Evolutionary conservation across 495 filamentous ascomycete species (phyloP).

Genomic region (Emericellopsis terricola): DNA sequence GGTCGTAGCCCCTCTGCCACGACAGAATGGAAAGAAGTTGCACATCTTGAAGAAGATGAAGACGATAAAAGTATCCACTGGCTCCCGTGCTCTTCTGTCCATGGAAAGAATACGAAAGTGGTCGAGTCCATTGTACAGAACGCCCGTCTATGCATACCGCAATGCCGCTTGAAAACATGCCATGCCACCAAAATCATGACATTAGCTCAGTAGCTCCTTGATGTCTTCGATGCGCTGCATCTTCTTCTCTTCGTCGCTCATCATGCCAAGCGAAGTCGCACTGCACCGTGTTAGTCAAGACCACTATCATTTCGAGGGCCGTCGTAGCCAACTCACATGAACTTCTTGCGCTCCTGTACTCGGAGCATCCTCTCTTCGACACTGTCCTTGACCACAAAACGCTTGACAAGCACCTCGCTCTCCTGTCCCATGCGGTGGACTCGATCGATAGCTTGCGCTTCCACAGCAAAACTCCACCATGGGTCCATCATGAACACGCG

Average conservation of each 20-base stretch:
- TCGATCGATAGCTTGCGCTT: constrained; percentile 94
- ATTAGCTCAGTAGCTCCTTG: constrained; percentile 73
- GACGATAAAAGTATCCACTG: too few species aligned
- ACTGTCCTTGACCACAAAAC: constrained; percentile 77
- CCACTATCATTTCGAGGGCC: too few species aligned
- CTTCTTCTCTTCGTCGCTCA: constrained; percentile 84
- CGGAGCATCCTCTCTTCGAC: constrained; percentile 90
- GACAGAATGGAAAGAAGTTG: too few species aligned
- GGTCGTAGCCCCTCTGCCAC: too few species aligned
- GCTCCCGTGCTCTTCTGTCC: too few species aligned
- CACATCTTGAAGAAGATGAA: too few species aligned
- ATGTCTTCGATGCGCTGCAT: constrained; percentile 86
- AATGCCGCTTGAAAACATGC: too few species aligned
- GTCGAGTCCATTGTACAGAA: too few species aligned
- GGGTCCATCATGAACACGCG: constrained; percentile 98
- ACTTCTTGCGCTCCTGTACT: constrained; percentile 91
- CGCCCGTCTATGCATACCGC: too few species aligned
- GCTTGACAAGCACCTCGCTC: constrained; percentile 62
- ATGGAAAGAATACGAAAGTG: too few species aligned
- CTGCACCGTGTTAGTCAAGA: constrained; percentile 23
- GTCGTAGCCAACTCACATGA: constrained; percentile 61
- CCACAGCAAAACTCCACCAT: constrained; percentile 96
- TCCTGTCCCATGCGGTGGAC: constrained; percentile 98
- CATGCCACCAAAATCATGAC: too few species aligned
- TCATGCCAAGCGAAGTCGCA: constrained; percentile 82